Conservation (phyloP, 2,329 filamentous ascomycete genomes). For the Fusarium virguliforme region DNA sequence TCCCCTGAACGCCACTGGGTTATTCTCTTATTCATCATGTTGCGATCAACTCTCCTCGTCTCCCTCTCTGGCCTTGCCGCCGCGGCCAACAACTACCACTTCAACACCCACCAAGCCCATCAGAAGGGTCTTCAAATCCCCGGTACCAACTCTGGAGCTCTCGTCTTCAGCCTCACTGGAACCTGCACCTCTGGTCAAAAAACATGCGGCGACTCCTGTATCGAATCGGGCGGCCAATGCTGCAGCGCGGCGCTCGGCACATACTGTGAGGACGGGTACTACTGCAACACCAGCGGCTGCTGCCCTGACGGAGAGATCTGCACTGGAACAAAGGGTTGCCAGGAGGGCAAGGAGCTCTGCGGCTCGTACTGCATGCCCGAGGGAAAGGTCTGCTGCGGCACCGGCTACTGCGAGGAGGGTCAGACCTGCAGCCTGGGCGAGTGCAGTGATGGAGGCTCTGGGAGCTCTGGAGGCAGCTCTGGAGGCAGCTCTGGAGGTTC, state of each 20-base stretch:
- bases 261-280: slow-evolving; percentile 54
- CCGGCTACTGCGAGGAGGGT: slow-evolving; percentile 53
- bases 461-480: slow-evolving; percentile 25
- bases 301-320: slow-evolving; percentile 55
- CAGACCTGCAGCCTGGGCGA: slow-evolving; percentile 48
- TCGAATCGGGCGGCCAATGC: slow-evolving; percentile 52
- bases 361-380: slow-evolving; percentile 53
- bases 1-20: slow-evolving; percentile 9
- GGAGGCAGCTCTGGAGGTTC: slow-evolving; percentile 44
- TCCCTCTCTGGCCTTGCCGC: slow-evolving; percentile 46
- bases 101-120: slow-evolving; percentile 36
- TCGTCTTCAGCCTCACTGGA: slow-evolving; percentile 38
- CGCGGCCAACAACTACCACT: slow-evolving; percentile 40
- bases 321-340: slow-evolving; percentile 51
- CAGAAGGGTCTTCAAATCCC: slow-evolving; percentile 42
- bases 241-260: slow-evolving; percentile 50
- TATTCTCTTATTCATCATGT: slow-evolving; percentile 38
- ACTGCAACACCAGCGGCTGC: slow-evolving; percentile 54
- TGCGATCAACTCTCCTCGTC: slow-evolving; percentile 49
- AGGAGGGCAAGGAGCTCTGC: slow-evolving; percentile 48
- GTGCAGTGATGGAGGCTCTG: slow-evolving; percentile 39
- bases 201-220: slow-evolving; percentile 54
- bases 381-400: slow-evolving; percentile 53
- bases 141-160: slow-evolving; percentile 36
- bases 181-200: slow-evolving; percentile 46